Evolutionary conservation across 768 basidiomycete species (phyloP).

Genomic region (Boletus rex-veris): DNA sequence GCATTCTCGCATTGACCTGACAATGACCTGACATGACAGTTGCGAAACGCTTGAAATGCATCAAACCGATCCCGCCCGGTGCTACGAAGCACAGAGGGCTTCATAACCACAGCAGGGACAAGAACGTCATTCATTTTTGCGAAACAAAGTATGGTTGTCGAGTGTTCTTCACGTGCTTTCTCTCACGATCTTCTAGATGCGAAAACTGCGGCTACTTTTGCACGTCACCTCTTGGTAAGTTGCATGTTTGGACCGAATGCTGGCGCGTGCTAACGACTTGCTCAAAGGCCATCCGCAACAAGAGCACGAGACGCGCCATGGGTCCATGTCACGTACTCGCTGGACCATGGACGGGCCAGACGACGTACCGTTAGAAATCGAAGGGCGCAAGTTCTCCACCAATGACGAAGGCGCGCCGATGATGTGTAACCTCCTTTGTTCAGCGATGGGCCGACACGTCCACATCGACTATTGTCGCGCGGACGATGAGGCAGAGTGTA

Average conservation of each 20-base stretch:
- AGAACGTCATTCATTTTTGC: constrained; percentile 51
- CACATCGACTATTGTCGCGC: constrained; percentile 58
- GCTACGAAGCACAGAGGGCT: constrained; percentile 41
- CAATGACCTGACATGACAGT: constrained; percentile 27
- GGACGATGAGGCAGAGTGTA: constrained; percentile 35
- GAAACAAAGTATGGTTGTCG: constrained; percentile 37
- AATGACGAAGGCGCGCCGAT: constrained; percentile 60
- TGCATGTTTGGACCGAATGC: neutral
- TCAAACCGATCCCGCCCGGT: constrained; percentile 43
- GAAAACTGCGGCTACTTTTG: constrained; percentile 57
- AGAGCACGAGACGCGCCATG: constrained; percentile 62
- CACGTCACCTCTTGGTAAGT: constrained; percentile 50
- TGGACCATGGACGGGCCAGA: constrained; percentile 58
- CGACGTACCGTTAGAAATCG: constrained; percentile 47
- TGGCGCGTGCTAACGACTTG: neutral
- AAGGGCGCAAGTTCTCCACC: constrained; percentile 51
- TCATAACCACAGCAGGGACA: constrained; percentile 48
- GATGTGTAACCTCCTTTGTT: constrained; percentile 59
- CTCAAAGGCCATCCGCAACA: constrained; percentile 52
- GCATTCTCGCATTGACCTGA: neutral
- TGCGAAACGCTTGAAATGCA: constrained; percentile 49
- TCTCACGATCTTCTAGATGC: constrained; percentile 36
- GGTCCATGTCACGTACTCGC: constrained; percentile 55
- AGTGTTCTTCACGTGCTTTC: neutral
- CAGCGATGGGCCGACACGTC: constrained; percentile 51